Conservation (phyloP, 2,329 filamentous ascomycete species). For the Paracoccidioides brasiliensis region DNA sequence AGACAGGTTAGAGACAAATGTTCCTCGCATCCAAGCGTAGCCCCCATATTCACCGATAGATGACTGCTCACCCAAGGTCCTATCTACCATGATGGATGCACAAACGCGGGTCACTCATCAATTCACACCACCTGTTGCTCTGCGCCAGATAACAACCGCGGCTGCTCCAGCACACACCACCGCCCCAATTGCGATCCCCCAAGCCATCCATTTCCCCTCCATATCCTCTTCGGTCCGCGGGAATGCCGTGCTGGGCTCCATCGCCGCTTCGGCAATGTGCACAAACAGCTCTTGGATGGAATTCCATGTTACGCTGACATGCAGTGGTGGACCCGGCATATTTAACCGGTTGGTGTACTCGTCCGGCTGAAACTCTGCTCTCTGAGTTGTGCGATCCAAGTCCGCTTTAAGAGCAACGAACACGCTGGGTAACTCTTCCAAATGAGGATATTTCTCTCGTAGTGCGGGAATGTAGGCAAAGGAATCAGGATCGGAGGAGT, state of each 20-base stretch:
- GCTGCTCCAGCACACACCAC: constrained; percentile 46
- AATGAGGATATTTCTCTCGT: constrained; percentile 62
- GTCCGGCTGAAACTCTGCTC: constrained; percentile 80
- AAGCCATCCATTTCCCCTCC: constrained; percentile 63
- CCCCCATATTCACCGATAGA: no score
- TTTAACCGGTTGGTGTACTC: constrained; percentile 73
- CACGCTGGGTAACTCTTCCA: constrained; percentile 80
- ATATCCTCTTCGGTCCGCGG: constrained; percentile 76
- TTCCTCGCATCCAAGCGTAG: no score
- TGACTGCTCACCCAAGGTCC: no score
- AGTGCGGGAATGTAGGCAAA: constrained; percentile 83
- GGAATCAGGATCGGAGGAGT: constrained; percentile 91
- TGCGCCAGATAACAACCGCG: constrained; percentile 48
- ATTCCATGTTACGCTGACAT: constrained; percentile 89
- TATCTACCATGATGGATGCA: no score
- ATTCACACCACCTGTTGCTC: constrained; percentile 26
- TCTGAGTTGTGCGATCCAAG: constrained; percentile 90
- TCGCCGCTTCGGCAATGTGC: constrained; percentile 77
- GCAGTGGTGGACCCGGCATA: constrained; percentile 73
- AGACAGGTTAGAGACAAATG: no score
- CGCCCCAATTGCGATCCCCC: constrained; percentile 76
- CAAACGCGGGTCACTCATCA: constrained; percentile 7
- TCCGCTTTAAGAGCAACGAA: constrained; percentile 94
- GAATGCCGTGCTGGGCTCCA: constrained; percentile 76
- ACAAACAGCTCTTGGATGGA: constrained; percentile 93